These are phyloP conservation scores for Dactylellina parvicollis DNA, from an alignment of 2,329 filamentous ascomycete species.

Conservation along the genomic window DNA sequence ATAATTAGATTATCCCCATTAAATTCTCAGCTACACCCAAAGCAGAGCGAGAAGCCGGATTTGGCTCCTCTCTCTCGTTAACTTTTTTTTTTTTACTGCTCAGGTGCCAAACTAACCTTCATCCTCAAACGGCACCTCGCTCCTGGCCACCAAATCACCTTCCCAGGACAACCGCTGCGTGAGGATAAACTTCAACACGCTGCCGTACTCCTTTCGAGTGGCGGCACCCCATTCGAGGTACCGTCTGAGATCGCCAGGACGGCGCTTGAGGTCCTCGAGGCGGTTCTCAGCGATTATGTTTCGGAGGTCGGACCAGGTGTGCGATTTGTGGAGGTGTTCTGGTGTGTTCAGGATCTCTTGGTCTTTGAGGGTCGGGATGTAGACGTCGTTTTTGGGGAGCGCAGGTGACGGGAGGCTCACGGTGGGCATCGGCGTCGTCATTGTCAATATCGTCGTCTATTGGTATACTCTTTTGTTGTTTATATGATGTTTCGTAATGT, in stretches of 20 bases:
- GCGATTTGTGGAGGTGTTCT: slow-evolving; percentile 71
- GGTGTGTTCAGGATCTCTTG: slow-evolving; percentile 58
- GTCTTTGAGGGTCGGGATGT: slow-evolving; percentile 57
- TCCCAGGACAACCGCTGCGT: slow-evolving; percentile 76
- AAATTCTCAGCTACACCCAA: too few relatives aligned
- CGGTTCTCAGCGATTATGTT: slow-evolving; percentile 67
- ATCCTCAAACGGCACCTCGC: slow-evolving; percentile 62
- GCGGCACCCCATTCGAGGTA: slow-evolving; percentile 77
- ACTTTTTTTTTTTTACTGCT: not conserved
- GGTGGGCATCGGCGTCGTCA: slow-evolving; percentile 10
- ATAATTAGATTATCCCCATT: too few relatives aligned
- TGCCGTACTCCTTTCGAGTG: slow-evolving; percentile 75
- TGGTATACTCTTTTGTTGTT: too few relatives aligned
- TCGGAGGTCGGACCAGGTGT: slow-evolving; percentile 76
- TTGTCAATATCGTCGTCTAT: not conserved
- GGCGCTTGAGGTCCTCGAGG: slow-evolving; percentile 78
- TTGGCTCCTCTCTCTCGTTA: not conserved
- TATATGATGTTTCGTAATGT: too few relatives aligned
- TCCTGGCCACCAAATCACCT: slow-evolving; percentile 61
- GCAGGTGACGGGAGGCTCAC: slow-evolving; percentile 1
- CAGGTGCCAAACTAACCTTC: slow-evolving; percentile 58
- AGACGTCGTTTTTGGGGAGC: slow-evolving; percentile 53
- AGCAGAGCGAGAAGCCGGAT: too few relatives aligned
- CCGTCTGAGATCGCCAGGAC: slow-evolving; percentile 78
- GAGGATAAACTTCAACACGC: slow-evolving; percentile 80